Percentiles rank a stretch among this genome's conserved stretches.
Evolutionary conservation across 768 basidiomycete genomes (phyloP).

Genomic region (Pisolithus sp.): DNA sequence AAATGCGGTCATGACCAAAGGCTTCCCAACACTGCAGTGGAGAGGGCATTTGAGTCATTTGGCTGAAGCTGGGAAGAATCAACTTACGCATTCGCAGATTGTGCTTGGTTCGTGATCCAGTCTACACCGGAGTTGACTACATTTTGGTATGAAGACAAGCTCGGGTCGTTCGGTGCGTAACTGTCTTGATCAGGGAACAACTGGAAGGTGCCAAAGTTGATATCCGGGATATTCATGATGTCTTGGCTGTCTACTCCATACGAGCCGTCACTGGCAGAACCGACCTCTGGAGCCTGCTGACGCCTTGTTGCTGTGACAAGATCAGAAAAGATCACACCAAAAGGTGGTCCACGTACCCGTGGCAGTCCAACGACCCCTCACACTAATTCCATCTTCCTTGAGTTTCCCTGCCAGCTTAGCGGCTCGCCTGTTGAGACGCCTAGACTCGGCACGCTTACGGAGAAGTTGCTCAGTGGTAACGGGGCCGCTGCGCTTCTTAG

Average conservation of each 20-base stretch:
- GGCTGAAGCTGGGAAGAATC: not conserved
- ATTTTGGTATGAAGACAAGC: constrained; percentile 45
- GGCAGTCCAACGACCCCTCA: constrained; percentile 57
- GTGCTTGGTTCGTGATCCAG: constrained; percentile 51
- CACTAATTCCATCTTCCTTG: constrained; percentile 35
- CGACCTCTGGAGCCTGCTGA: constrained; percentile 37
- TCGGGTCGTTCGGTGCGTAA: constrained; percentile 46
- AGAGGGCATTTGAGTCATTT: constrained; percentile 4
- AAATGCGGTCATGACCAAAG: constrained; percentile 46
- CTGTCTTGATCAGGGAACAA: constrained; percentile 66
- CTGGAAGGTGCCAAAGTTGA: constrained; percentile 56
- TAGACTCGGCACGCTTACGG: constrained; percentile 41
- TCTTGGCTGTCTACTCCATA: constrained; percentile 63
- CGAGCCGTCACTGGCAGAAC: constrained; percentile 55
- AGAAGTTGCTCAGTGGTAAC: constrained; percentile 44
- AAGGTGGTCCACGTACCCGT: constrained; percentile 33
- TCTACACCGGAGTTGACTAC: constrained; percentile 42
- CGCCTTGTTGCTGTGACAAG: constrained; percentile 38
- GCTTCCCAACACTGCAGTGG: constrained; percentile 45
- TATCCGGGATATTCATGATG: constrained; percentile 48
- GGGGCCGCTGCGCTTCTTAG: constrained; percentile 35
- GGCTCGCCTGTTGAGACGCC: constrained; percentile 38
- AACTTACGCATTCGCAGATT: constrained; percentile 38
- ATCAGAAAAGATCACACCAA: constrained; percentile 2
- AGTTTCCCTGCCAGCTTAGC: constrained; percentile 29